Conservation (phyloP, 1,284 basidiomycete species). For the Ganoderma sp. region DNA sequence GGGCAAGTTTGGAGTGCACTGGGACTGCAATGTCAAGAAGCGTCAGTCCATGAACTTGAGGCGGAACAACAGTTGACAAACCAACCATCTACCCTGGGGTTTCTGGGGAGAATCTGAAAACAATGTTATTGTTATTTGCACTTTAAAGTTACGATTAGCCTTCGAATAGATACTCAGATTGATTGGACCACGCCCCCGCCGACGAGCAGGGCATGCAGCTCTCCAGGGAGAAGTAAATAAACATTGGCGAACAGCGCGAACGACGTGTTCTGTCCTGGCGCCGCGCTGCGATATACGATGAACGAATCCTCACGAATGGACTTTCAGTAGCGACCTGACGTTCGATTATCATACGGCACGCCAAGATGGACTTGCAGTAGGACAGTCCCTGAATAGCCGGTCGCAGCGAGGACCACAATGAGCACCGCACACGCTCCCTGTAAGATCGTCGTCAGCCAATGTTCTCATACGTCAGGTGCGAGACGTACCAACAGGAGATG, state of each 20-base stretch:
- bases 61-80: too few relatives aligned
- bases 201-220: neutral
- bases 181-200: neutral
- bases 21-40: too few relatives aligned
- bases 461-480: neutral
- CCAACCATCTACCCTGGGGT: too few relatives aligned
- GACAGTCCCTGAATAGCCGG: neutral
- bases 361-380: neutral
- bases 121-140: too few relatives aligned
- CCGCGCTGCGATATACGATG: neutral
- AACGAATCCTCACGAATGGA: neutral
- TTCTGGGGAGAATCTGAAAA: too few relatives aligned
- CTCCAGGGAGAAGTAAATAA: neutral
- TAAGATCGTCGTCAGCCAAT: neutral
- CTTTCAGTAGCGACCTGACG: neutral
- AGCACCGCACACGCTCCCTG: neutral
- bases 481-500: constrained; percentile 1
- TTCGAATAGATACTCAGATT: too few relatives aligned
- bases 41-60: too few relatives aligned
- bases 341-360: neutral
- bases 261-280: neutral
- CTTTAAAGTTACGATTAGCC: too few relatives aligned
- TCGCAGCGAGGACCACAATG: neutral
- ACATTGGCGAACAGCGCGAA: neutral
- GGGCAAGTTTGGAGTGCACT: too few relatives aligned